Evolutionary conservation across 768 basidiomycete species (phyloP).

Genomic region (Naganishia vaughanmartiniae): DNA sequence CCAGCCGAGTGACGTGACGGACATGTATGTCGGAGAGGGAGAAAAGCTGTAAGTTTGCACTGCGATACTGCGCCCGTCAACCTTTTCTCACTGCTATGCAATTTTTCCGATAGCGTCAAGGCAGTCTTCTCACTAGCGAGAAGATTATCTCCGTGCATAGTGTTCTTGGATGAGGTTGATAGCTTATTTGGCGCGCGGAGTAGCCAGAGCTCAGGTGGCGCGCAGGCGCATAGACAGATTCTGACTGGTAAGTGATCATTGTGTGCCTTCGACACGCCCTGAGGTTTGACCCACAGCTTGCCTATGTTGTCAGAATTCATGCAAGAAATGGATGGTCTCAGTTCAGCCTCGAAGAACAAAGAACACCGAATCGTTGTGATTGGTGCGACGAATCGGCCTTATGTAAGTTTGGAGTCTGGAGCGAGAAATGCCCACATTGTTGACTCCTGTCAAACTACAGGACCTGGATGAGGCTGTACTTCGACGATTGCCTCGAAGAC

Average conservation of each 20-base stretch:
- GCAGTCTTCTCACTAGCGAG: conserved; percentile 85
- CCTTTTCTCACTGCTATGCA: neutral
- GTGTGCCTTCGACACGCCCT: neutral
- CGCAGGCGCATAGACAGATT: conserved; percentile 78
- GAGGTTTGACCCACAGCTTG: neutral
- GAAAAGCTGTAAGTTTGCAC: conserved; percentile 47
- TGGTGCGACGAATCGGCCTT: conserved; percentile 78
- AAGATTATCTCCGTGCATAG: conserved; percentile 79
- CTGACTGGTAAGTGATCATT: conserved; percentile 38
- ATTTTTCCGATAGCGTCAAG: conserved; percentile 57
- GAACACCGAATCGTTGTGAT: conserved; percentile 84
- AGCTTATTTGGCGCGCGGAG: conserved; percentile 86
- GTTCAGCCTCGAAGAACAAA: conserved; percentile 61
- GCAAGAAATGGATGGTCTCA: conserved; percentile 85
- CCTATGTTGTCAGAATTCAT: conserved; percentile 44
- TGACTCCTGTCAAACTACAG: conserved; percentile 9
- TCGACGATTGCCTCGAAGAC: conserved; percentile 76
- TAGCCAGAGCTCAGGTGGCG: conserved; percentile 65
- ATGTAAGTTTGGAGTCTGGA: conserved; percentile 19
- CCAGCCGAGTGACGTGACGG: conserved; percentile 88
- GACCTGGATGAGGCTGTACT: conserved; percentile 72
- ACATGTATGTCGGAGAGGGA: conserved; percentile 60
- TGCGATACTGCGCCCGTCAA: neutral
- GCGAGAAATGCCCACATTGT: neutral
- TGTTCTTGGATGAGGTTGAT: conserved; percentile 93